Conservation (phyloP, 768 basidiomycete species). For the Tephrocybe rancida region DNA sequence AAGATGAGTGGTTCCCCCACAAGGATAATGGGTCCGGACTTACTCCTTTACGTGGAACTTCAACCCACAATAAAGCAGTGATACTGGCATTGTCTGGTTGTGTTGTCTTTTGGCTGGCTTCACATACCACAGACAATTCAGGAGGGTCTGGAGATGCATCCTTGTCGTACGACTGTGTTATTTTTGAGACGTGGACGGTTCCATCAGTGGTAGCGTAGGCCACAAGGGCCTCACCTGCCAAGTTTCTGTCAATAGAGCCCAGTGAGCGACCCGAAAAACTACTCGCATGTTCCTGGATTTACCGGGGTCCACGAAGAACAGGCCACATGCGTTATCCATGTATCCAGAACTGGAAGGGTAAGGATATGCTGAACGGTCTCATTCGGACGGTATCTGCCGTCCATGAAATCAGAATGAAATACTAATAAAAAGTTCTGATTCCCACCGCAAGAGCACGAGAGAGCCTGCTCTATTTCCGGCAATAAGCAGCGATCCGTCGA, state of each 20-base stretch:
- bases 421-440: neutral
- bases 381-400: conserved; percentile 25
- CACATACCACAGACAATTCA: conserved; percentile 25
- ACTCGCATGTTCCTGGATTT: conserved; percentile 35
- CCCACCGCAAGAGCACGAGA: conserved; percentile 59
- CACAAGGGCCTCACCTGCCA: conserved; percentile 56
- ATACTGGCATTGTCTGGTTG: conserved; percentile 44
- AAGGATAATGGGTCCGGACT: conserved; percentile 18
- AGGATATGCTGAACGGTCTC: conserved; percentile 33
- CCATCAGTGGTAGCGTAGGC: conserved; percentile 66
- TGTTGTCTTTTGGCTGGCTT: conserved; percentile 28
- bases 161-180: conserved; percentile 42
- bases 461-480: conserved; percentile 69
- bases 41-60: conserved; percentile 39
- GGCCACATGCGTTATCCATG: conserved; percentile 66
- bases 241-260: neutral
- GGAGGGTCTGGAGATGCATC: neutral
- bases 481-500: conserved; percentile 70
- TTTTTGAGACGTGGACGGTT: conserved; percentile 52
- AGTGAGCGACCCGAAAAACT: conserved; percentile 1
- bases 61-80: conserved; percentile 62
- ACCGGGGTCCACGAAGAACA: conserved; percentile 57
- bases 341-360: conserved; percentile 46
- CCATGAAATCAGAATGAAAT: neutral
- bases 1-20: neutral